phyloP scores from a whole-genome alignment of 441 rosid genomes.

The Gossypium schwendimanii region DNA sequence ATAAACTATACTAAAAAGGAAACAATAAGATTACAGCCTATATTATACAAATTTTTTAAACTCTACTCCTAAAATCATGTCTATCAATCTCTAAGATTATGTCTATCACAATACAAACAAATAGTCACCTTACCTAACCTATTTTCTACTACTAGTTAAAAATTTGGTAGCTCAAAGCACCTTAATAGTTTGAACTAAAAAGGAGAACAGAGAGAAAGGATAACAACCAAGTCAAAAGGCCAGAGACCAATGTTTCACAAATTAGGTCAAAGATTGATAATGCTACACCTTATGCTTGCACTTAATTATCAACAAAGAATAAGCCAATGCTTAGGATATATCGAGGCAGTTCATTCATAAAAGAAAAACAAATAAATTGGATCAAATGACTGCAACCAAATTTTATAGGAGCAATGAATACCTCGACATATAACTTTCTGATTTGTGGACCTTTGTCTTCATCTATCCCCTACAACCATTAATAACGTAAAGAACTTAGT shows the following conservation, averaged over 20 bases:
- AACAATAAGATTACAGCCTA: too few species aligned
- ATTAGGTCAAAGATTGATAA: conserved; percentile 9
- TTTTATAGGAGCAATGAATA: neutral
- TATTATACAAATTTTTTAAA: too few species aligned
- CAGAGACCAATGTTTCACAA: neutral
- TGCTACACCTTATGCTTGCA: neutral
- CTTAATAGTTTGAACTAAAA: neutral
- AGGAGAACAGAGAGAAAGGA: neutral
- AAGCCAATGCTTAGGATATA: neutral
- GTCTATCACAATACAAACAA: neutral
- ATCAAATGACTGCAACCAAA: neutral
- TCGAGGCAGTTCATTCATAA: neutral
- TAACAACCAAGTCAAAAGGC: neutral
- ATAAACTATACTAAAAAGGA: too few species aligned
- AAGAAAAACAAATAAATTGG: neutral
- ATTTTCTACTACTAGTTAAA: neutral
- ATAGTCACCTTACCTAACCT: neutral
- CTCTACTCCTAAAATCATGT: too few species aligned
- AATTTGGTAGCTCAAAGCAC: neutral
- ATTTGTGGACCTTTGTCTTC: conserved; percentile 34
- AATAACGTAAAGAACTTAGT: neutral
- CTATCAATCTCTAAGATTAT: too few species aligned
- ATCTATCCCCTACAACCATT: conserved; percentile 29
- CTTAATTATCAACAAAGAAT: conserved; percentile 1
- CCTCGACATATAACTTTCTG: conserved; percentile 36